These are phyloP conservation scores for Protostelium mycophagum DNA, from an alignment of 78 protist genomes.

Conservation along the genomic window DNA sequence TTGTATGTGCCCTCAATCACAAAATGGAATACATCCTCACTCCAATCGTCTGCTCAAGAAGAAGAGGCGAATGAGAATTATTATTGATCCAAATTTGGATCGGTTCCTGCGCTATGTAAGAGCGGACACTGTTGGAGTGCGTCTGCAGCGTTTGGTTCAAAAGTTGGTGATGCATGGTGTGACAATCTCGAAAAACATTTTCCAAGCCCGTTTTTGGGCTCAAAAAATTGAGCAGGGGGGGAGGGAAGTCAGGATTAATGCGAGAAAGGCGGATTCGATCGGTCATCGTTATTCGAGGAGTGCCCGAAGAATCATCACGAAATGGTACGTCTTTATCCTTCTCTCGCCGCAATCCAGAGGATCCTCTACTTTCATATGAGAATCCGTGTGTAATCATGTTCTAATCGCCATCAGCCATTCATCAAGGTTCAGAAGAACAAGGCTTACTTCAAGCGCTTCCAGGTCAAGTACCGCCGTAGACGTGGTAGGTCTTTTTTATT, in stretches of 20 bases:
- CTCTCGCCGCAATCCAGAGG: not conserved
- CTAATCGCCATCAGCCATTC: slow-evolving; percentile 39
- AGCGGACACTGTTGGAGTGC: no score
- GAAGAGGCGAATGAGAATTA: no score
- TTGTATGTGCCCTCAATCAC: no score
- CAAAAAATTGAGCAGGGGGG: not conserved
- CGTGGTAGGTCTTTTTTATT: slow-evolving; percentile 48
- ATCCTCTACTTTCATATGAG: not conserved
- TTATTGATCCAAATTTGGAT: no score
- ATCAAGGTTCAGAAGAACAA: slow-evolving; percentile 90
- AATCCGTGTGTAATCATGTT: not conserved
- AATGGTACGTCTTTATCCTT: not conserved
- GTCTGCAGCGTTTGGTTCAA: no score
- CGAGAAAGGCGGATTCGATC: not conserved
- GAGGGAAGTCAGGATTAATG: not conserved
- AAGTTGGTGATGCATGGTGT: no score
- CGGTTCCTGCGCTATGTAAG: no score
- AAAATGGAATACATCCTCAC: no score
- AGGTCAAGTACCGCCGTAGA: slow-evolving; percentile 94
- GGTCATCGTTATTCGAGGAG: not conserved
- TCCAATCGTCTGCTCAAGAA: no score
- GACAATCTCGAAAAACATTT: no score
- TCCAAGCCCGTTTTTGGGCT: no score
- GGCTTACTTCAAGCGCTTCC: slow-evolving; percentile 96
- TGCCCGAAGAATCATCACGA: not conserved